These are phyloP conservation scores for Fusarium multiceps DNA, from an alignment of 2,329 filamentous ascomycete species.

Conservation along the genomic window DNA sequence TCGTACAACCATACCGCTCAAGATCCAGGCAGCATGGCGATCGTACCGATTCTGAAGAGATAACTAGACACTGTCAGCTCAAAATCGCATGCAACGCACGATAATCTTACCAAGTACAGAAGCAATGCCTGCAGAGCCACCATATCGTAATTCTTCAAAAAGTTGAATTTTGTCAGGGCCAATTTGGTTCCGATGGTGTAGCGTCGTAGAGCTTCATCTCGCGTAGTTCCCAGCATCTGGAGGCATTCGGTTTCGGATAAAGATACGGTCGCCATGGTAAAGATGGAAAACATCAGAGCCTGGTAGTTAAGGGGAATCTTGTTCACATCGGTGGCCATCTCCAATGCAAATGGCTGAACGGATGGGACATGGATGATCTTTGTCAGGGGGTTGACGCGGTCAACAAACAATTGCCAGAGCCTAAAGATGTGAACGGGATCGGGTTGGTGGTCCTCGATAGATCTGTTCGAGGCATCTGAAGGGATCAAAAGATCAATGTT, in stretches of 20 bases:
- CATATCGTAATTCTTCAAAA: slow-evolving; percentile 69
- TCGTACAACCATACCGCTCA: slow-evolving; percentile 70
- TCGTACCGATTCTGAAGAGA: slow-evolving; percentile 69
- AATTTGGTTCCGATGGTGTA: slow-evolving; percentile 65
- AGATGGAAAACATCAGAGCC: slow-evolving; percentile 73
- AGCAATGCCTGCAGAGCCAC: slow-evolving; percentile 69
- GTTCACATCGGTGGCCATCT: slow-evolving; percentile 67
- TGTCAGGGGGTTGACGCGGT: slow-evolving; percentile 78
- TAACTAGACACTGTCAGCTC: slow-evolving; percentile 52
- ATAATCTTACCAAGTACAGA: slow-evolving; percentile 62
- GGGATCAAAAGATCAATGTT: slow-evolving; percentile 63
- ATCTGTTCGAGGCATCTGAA: slow-evolving; percentile 54
- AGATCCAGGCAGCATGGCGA: slow-evolving; percentile 68
- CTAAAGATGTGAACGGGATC: slow-evolving; percentile 73
- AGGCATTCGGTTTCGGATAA: slow-evolving; percentile 66
- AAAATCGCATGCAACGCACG: slow-evolving; percentile 4
- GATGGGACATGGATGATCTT: slow-evolving; percentile 80
- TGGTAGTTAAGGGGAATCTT: slow-evolving; percentile 68
- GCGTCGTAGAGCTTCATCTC: slow-evolving; percentile 61
- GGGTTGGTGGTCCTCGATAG: slow-evolving; percentile 68
- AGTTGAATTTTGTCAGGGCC: slow-evolving; percentile 63
- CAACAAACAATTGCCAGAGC: slow-evolving; percentile 80
- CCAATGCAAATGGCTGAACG: slow-evolving; percentile 72
- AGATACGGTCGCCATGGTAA: slow-evolving; percentile 68
- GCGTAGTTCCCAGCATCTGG: slow-evolving; percentile 61